Percentiles rank a stretch among this genome's conserved stretches.
These are phyloP conservation scores for Rhizophora mangle DNA, from an alignment of 345 rosid genomes.

Conservation along the genomic window DNA sequence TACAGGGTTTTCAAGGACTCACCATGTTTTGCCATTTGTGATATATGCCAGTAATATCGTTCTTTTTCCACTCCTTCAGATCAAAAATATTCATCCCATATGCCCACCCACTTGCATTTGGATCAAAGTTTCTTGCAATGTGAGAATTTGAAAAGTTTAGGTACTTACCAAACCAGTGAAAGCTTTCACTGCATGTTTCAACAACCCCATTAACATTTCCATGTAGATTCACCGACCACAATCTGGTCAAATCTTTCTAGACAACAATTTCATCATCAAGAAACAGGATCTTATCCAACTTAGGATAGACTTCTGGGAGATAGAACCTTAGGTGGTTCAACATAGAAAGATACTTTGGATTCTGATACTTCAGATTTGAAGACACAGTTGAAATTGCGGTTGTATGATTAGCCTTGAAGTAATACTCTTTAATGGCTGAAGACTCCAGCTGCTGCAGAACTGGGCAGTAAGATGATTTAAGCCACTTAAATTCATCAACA, in stretches of 20 bases:
- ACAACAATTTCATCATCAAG: conserved; percentile 96
- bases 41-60: conserved; percentile 93
- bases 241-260: conserved; percentile 86
- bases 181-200: conserved; percentile 98
- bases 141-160: conserved; percentile 93
- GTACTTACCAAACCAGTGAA: conserved; percentile 94
- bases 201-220: conserved; percentile 98
- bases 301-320: conserved; percentile 91
- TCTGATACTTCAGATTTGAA: conserved; percentile 88
- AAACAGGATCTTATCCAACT: conserved; percentile 86
- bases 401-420: conserved; percentile 95
- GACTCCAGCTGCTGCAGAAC: conserved; percentile 93
- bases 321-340: conserved; percentile 92
- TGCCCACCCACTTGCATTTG: conserved; percentile 99
- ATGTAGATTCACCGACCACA: conserved; percentile 76
- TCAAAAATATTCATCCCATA: conserved; percentile 98
- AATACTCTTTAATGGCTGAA: conserved; percentile 90
- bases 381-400: conserved; percentile 56
- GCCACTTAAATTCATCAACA: conserved; percentile 97
- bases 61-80: conserved; percentile 82
- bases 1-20: conserved; percentile 15
- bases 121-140: conserved; percentile 78
- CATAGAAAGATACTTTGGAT: conserved; percentile 97
- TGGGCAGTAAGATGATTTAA: conserved; percentile 94
- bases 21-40: conserved; percentile 99